Evolutionary conservation across 2,329 filamentous ascomycete species (phyloP).

Genomic region (Aspergillus awamori): DNA sequence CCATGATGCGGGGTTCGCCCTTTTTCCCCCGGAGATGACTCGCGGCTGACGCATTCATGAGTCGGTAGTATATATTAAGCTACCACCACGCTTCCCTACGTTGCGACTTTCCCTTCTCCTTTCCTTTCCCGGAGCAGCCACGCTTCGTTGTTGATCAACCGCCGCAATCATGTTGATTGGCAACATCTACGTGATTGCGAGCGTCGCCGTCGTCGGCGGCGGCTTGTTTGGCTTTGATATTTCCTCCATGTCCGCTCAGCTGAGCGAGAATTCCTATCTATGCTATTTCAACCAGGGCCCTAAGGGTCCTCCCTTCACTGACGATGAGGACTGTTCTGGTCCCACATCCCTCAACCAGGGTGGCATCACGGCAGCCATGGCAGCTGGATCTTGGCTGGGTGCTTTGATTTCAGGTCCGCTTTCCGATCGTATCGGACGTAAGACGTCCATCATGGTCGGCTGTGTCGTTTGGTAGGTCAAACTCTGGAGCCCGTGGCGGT

Average conservation of each 20-base stretch:
- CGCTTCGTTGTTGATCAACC: background rate
- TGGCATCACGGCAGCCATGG: slow-evolving; percentile 72
- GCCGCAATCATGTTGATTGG: slow-evolving; percentile 31
- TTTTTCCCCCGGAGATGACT: background rate
- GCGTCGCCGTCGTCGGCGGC: slow-evolving; percentile 51
- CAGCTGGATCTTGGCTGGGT: slow-evolving; percentile 69
- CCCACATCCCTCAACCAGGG: slow-evolving; percentile 59
- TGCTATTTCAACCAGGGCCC: slow-evolving; percentile 65
- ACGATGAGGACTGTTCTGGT: slow-evolving; percentile 47
- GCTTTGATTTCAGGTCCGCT: slow-evolving; percentile 58
- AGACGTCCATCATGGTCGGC: slow-evolving; percentile 54
- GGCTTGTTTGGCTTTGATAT: slow-evolving; percentile 41
- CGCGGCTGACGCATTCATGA: background rate
- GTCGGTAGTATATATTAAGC: background rate
- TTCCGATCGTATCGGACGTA: slow-evolving; percentile 58
- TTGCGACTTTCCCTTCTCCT: background rate
- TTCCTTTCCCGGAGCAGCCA: background rate
- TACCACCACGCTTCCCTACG: background rate
- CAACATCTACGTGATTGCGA: slow-evolving; percentile 62
- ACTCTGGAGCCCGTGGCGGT: slow-evolving; percentile 58
- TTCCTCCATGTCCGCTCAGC: slow-evolving; percentile 40
- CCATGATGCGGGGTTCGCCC: background rate
- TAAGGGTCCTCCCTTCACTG: slow-evolving; percentile 62
- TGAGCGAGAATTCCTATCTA: slow-evolving; percentile 57
- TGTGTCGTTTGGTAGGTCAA: slow-evolving; percentile 48